Evolutionary conservation across 495 filamentous ascomycete genomes (phyloP), one percentile per base, ranked within the genome.

Genomic region (Annulohypoxylon stygium): DNA sequence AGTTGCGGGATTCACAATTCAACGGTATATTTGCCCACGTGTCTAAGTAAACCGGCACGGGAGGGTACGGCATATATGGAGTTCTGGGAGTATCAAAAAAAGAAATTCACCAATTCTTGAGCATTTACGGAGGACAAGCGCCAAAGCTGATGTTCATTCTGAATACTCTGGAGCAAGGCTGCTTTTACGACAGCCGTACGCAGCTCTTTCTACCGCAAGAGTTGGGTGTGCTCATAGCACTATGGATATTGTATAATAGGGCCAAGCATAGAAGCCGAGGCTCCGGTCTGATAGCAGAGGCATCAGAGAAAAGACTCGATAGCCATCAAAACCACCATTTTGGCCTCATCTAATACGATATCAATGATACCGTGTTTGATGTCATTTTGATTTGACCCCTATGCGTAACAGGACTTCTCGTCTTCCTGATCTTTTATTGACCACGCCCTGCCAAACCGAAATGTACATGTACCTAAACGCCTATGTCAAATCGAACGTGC

Each of bases 21-120:
- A 20, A 58, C 25, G 65, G 64, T 30, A 65, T 62, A 33, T n/a
- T 69, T 51, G 20, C 34, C 39, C 55, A 41, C 26, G 41, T 61
- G 45, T 39, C 61, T 30, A 23, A 41, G 54, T 23, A 47, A 65
- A 66, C 45, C 20, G 67, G 39, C 54, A 45, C 12, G 43, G 47
- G 33, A 6, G 69, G 65, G 43, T 58, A 39, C 34, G 65, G 71
- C 65, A 70, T 70, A 65, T 72, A 69, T 58, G 73, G 73, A 75
- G 73, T 75, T 72, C 25, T 41, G 47, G 67, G 63, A 53, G 51
- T 60, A 72, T 72, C 34, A 71, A 75, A 75, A 75, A 73, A 59
- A 69, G 43, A 61, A 47, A 55, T 54, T 34, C 48, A 12, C 61
- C 45, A 61, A 54, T 69, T 71, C 57, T 67, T 62, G 51, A 75